Percentiles rank a stretch among this genome's conserved stretches.
These are phyloP conservation scores for Hypholoma fasciculare DNA, from an alignment of 768 basidiomycete genomes.

Conservation along the genomic window DNA sequence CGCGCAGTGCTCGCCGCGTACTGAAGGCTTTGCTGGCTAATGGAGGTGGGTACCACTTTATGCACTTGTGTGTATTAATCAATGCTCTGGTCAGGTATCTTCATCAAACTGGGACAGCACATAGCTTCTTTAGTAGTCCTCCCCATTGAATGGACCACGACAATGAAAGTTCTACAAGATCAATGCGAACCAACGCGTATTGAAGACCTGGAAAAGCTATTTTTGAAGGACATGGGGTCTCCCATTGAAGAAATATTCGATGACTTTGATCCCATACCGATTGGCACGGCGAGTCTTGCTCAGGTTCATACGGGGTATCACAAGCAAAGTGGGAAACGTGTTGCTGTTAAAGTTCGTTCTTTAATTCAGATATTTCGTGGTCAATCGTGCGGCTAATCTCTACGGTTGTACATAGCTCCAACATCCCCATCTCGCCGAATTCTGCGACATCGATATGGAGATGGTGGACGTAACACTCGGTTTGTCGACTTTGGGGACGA, in stretches of 20 bases:
- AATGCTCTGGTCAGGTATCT: conserved; percentile 52
- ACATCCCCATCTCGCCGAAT: conserved; percentile 93
- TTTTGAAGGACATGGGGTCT: conserved; percentile 76
- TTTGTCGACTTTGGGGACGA: conserved; percentile 24
- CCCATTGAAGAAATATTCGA: conserved; percentile 76
- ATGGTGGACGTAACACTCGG: conserved; percentile 78
- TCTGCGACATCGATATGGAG: conserved; percentile 87
- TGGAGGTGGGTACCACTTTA: conserved; percentile 57
- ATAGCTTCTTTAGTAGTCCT: conserved; percentile 63
- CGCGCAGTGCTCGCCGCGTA: conserved; percentile 76
- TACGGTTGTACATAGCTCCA: conserved; percentile 52
- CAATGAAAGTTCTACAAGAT: conserved; percentile 74
- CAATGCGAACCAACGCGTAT: conserved; percentile 90
- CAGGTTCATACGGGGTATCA: conserved; percentile 90
- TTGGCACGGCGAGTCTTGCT: conserved; percentile 94
- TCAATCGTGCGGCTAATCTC: conserved; percentile 1
- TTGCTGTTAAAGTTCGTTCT: conserved; percentile 78
- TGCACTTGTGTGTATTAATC: background rate
- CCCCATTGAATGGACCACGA: conserved; percentile 52
- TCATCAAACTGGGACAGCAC: conserved; percentile 92
- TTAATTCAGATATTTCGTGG: background rate
- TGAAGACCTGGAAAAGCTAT: conserved; percentile 72
- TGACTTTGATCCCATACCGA: conserved; percentile 83
- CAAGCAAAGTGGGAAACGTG: conserved; percentile 65
- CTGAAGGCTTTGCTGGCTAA: conserved; percentile 85